A percentile compares a stretch with the other conserved stretches of the same genome.
phyloP scores from a whole-genome alignment of 805 yeast genomes.

The Wickerhamiella shivajii region DNA sequence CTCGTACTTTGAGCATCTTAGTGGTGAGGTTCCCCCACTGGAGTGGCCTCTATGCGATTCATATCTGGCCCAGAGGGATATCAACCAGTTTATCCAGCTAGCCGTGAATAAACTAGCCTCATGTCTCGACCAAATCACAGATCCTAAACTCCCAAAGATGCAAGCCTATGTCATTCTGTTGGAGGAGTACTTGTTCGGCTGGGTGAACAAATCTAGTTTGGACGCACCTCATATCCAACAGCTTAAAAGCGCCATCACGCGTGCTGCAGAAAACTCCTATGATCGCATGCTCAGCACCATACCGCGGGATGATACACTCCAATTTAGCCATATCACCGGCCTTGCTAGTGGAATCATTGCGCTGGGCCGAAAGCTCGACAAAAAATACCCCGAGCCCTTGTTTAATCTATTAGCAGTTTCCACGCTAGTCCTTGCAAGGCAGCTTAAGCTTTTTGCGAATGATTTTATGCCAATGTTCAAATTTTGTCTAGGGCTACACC shows the following conservation, averaged over 20 bases:
- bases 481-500: slow-evolving; percentile 18
- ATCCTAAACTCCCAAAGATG: slow-evolving; percentile 39
- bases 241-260: slow-evolving; percentile 26
- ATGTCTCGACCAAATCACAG: slow-evolving; percentile 26
- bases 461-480: slow-evolving; percentile 25
- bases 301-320: slow-evolving; percentile 46
- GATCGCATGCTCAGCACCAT: slow-evolving; percentile 31
- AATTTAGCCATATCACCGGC: slow-evolving; percentile 39
- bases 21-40: slow-evolving; percentile 1
- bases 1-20: slow-evolving; percentile 1
- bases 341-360: slow-evolving; percentile 40
- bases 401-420: slow-evolving; percentile 43
- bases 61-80: slow-evolving; percentile 2
- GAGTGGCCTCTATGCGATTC: slow-evolving; percentile 12
- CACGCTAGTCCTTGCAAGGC: slow-evolving; percentile 21
- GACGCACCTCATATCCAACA: slow-evolving; percentile 32
- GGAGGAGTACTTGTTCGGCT: slow-evolving; percentile 37
- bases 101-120: slow-evolving; percentile 33
- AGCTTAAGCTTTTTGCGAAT: slow-evolving; percentile 21
- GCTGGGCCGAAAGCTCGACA: slow-evolving; percentile 39
- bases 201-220: slow-evolving; percentile 27
- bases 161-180: slow-evolving; percentile 37
- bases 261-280: slow-evolving; percentile 33
- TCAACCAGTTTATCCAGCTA: slow-evolving; percentile 33
- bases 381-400: slow-evolving; percentile 45